Evolutionary conservation across 306 rosid species (phyloP).

Genomic region (Prunus kanzakura): DNA sequence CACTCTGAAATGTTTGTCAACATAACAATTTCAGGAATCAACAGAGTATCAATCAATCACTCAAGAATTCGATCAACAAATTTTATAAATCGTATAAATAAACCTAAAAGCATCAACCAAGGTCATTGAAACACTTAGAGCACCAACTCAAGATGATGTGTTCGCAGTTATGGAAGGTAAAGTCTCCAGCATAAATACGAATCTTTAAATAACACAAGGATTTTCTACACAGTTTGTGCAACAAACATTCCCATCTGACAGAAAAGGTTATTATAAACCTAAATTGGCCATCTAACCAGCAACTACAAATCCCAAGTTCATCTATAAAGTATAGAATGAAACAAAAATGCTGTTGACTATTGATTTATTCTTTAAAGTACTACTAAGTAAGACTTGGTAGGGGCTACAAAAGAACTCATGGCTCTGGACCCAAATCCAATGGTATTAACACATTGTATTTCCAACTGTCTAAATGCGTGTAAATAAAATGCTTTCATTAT

Average conservation of each 20-base stretch:
- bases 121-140: neutral
- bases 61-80: neutral
- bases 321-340: neutral
- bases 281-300: neutral
- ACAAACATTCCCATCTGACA: neutral
- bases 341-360: neutral
- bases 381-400: neutral
- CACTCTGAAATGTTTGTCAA: conserved; percentile 61
- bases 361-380: neutral
- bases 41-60: neutral
- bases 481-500: neutral
- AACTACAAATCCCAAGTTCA: neutral
- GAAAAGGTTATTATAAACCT: neutral
- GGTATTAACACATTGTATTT: neutral
- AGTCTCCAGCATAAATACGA: neutral
- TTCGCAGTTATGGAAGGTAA: neutral
- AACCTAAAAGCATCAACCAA: neutral
- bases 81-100: neutral
- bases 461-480: neutral
- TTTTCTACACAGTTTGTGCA: neutral
- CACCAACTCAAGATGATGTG: neutral
- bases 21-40: conserved; percentile 1
- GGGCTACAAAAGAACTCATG: neutral
- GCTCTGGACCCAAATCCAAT: neutral
- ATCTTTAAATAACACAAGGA: neutral